These are phyloP conservation scores for Silybum marianum DNA, from an alignment of 129 eudicot genomes.

Conservation along the genomic window DNA sequence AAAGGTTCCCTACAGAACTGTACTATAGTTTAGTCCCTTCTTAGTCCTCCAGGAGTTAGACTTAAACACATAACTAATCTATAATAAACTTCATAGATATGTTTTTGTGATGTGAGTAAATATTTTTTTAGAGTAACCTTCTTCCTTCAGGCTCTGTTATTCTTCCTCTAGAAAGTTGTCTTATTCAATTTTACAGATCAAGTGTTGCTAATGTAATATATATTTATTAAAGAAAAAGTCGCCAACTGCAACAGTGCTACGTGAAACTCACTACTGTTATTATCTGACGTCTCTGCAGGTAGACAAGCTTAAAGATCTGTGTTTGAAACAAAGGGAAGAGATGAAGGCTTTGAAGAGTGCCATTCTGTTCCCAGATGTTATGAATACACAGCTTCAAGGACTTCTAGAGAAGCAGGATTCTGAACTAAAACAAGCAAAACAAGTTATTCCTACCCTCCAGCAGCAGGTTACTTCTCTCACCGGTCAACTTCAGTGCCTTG, in stretches of 20 bases:
- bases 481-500: conserved; percentile 75
- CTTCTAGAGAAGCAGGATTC: conserved; percentile 71
- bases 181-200: neutral
- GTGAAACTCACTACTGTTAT: neutral
- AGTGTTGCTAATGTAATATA: neutral
- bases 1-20: neutral
- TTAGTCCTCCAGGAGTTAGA: neutral
- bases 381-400: conserved; percentile 56
- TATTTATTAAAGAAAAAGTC: neutral
- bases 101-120: neutral
- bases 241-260: neutral
- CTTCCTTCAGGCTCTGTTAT: neutral
- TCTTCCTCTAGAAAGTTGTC: neutral
- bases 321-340: conserved; percentile 96
- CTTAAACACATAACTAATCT: neutral
- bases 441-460: conserved; percentile 79
- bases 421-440: conserved; percentile 81
- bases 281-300: conserved; percentile 41
- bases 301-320: conserved; percentile 87
- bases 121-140: neutral
- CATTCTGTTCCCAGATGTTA: conserved; percentile 75
- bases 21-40: neutral
- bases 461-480: conserved; percentile 88
- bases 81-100: neutral
- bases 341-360: conserved; percentile 81